A percentile compares a stretch with the other conserved stretches of the same genome.
These are phyloP conservation scores for Diddensiella santjacobensis DNA, from an alignment of 805 yeast genomes.

Conservation along the genomic window DNA sequence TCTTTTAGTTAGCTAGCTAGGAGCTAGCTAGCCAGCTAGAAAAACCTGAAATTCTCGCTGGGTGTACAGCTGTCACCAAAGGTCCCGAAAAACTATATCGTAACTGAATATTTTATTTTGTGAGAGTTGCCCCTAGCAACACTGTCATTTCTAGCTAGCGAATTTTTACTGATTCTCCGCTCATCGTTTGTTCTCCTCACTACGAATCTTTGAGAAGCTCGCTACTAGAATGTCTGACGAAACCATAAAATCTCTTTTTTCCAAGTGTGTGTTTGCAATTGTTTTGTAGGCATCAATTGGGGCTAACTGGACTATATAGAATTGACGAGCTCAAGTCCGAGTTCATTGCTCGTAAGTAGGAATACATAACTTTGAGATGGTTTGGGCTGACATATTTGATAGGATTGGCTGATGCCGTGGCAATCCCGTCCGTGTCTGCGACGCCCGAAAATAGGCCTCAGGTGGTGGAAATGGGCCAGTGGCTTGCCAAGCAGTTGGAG, in stretches of 20 bases:
- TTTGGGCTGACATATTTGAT: no score
- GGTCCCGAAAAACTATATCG: no score
- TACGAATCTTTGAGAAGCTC: no score
- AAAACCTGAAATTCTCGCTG: no score
- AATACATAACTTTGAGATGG: no score
- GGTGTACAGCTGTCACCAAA: no score
- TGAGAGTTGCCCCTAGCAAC: no score
- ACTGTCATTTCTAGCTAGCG: not conserved
- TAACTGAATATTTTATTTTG: no score
- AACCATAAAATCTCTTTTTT: slow-evolving; percentile 13
- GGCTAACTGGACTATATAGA: slow-evolving; percentile 6
- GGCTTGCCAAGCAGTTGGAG: slow-evolving; percentile 64
- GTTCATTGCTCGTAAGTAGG: slow-evolving; percentile 40
- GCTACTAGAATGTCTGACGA: slow-evolving; percentile 19
- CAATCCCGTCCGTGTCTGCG: slow-evolving; percentile 90
- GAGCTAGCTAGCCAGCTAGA: no score
- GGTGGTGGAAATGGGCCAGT: slow-evolving; percentile 86
- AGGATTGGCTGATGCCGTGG: slow-evolving; percentile 76
- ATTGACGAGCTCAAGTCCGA: slow-evolving; percentile 53
- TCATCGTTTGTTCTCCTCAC: not conserved
- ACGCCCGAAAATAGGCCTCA: slow-evolving; percentile 85
- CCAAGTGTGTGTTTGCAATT: slow-evolving; percentile 13
- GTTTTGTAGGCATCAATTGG: not conserved
- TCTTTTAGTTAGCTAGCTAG: no score
- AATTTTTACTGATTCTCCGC: not conserved